phyloP scores from a whole-genome alignment of 768 basidiomycete genomes.

The Stropharia rugosoannulata region DNA sequence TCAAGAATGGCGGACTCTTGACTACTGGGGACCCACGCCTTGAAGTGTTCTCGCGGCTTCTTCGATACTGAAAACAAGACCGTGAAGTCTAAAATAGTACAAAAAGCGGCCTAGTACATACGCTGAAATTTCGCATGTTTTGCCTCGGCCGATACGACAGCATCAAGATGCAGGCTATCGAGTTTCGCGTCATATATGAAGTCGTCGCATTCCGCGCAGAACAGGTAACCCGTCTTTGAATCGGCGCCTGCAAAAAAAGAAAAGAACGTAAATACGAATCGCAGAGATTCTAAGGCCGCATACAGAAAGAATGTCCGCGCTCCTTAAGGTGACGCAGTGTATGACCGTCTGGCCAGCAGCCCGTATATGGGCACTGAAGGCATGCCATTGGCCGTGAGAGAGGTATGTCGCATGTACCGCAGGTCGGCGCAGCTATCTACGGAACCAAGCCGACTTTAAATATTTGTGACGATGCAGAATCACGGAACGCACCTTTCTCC shows the following conservation, averaged over 20 bases:
- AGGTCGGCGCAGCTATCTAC: constrained; percentile 54
- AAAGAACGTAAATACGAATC: neutral
- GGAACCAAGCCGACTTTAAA: constrained; percentile 14
- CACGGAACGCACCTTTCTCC: constrained; percentile 54
- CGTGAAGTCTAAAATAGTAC: neutral
- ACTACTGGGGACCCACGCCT: constrained; percentile 36
- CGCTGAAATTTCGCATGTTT: constrained; percentile 60
- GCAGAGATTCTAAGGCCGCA: constrained; percentile 25
- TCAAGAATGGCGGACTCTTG: constrained; percentile 46
- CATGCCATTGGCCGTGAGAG: constrained; percentile 71
- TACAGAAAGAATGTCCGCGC: constrained; percentile 64
- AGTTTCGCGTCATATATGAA: constrained; percentile 64
- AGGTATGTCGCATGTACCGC: constrained; percentile 54
- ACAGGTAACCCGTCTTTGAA: constrained; percentile 69
- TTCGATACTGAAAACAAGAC: constrained; percentile 30
- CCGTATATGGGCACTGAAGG: constrained; percentile 66
- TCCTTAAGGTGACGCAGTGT: constrained; percentile 55
- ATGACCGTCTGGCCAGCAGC: constrained; percentile 70
- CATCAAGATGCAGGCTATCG: constrained; percentile 42
- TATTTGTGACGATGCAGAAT: neutral
- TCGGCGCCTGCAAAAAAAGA: constrained; percentile 58
- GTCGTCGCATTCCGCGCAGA: constrained; percentile 73
- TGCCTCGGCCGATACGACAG: constrained; percentile 58
- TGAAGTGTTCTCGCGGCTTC: constrained; percentile 33
- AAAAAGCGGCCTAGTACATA: constrained; percentile 19